A percentile compares a stretch with the other conserved stretches of the same genome.
Conservation (phyloP, 2,329 filamentous ascomycete genomes). For the Pseudogymnoascus sp. region DNA sequence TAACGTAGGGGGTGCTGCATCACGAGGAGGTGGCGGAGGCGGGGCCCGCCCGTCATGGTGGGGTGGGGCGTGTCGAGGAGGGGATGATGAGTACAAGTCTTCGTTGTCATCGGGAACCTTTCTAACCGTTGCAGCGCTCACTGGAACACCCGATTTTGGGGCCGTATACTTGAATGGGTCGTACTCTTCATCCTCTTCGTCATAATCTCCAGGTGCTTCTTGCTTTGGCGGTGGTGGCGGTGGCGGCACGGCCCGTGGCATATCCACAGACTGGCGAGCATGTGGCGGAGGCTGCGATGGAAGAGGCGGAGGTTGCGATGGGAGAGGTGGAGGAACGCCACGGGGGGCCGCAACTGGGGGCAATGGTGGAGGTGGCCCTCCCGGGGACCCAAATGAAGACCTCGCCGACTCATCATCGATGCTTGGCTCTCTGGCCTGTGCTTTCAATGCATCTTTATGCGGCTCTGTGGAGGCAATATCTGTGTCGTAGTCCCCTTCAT, state of each 20-base stretch:
- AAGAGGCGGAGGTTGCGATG: conserved; percentile 47
- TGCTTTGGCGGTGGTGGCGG: conserved; percentile 46
- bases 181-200: conserved; percentile 64
- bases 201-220: conserved; percentile 34
- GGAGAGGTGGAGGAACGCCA: conserved; percentile 57
- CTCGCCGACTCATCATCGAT: conserved; percentile 59
- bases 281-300: conserved; percentile 29
- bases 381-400: conserved; percentile 35
- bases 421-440: conserved; percentile 70
- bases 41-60: conserved; percentile 34
- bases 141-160: conserved; percentile 22
- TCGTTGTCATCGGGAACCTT: conserved; percentile 21
- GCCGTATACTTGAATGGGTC: conserved; percentile 56
- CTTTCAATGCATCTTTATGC: conserved; percentile 85
- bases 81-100: conserved; percentile 29
- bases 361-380: conserved; percentile 43
- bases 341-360: conserved; percentile 48
- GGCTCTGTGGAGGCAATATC: conserved; percentile 92
- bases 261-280: conserved; percentile 59
- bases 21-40: conserved; percentile 42
- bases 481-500: conserved; percentile 96
- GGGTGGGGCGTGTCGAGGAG: conserved; percentile 26
- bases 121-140: conserved; percentile 17
- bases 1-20: conserved; percentile 33
- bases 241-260: conserved; percentile 62